Evolutionary conservation across 23 red algal genomes (phyloP), one percentile per base, ranked within the genome.

Genomic region (Gracilaria gracilis): DNA sequence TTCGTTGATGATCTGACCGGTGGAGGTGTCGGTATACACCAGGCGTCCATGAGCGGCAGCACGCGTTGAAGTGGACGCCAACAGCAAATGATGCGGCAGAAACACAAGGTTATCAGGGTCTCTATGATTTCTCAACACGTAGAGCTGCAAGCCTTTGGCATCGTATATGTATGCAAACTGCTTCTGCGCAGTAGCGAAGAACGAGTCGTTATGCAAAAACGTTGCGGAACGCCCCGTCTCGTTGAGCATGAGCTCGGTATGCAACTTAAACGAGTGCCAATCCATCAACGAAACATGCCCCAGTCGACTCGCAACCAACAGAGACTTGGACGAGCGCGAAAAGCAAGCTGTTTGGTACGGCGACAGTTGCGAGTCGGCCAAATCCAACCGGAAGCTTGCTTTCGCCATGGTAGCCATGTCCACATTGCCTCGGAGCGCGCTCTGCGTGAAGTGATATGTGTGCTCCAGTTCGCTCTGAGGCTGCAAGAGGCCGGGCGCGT

Each of bases 51-150:
- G 82, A 12, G 29, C 27, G 6, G 84, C 79, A 27, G 70, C 79
- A 0, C 35, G 67, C 23, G 77, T 84, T 27, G 74, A 85, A 7
- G 91, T 83, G 47, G 91, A 89, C 62, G 91, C 86, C 27, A 99
- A 81, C 85, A 99, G 61, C n/a, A 99, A 55, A 72, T 99, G 97
- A 58, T 96, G 83, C 2, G 93, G 97, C 57, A 99, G 74, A 75
- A 96, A 99, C 24, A 61, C 88, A 49, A 99, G 76, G 25, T 80
- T 58, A 19, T 80, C 84, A 12, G 97, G 97, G 32, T 91, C 75
- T 23, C 73, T 49, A 59, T 99, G 97, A 67, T 87, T 72, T 44
- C 94, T 80, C 65, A 99, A 28, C 50, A 88, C 81, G 59, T 99
- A 94, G 19, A 99, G 28, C 87, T 99, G 89, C 38, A 75, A 79